These are phyloP conservation scores for Pseudogymnoascus destructans DNA, from an alignment of 2,329 filamentous ascomycete species.

Conservation along the genomic window DNA sequence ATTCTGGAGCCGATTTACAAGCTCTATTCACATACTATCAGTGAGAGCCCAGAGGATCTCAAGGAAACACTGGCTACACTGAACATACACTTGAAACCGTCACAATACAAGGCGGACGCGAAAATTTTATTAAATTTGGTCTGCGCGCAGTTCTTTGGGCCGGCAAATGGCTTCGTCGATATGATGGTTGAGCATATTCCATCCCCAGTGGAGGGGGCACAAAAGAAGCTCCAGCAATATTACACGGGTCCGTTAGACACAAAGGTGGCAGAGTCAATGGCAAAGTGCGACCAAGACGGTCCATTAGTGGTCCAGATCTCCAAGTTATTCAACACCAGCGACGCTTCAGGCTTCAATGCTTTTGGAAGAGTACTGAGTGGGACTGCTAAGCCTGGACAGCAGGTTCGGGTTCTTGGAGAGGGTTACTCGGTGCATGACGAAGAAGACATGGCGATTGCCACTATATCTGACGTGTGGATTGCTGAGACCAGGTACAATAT, in stretches of 20 bases:
- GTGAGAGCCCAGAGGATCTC: constrained; percentile 74
- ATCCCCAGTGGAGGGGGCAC: constrained; percentile 67
- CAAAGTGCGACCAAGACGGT: constrained; percentile 73
- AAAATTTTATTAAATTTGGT: constrained; percentile 79
- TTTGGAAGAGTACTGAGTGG: constrained; percentile 90
- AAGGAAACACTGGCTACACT: constrained; percentile 65
- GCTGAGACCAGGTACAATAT: constrained; percentile 89
- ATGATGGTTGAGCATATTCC: constrained; percentile 88
- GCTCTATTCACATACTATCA: constrained; percentile 87
- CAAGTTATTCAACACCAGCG: constrained; percentile 80
- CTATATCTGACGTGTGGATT: constrained; percentile 76
- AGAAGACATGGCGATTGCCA: constrained; percentile 87
- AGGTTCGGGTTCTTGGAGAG: constrained; percentile 85
- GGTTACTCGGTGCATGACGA: constrained; percentile 94
- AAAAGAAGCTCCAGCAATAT: constrained; percentile 66
- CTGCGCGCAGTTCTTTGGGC: constrained; percentile 90
- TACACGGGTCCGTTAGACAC: constrained; percentile 86
- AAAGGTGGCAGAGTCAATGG: constrained; percentile 68
- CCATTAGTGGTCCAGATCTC: constrained; percentile 85
- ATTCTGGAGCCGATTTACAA: constrained; percentile 96
- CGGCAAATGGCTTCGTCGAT: constrained; percentile 81
- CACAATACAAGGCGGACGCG: constrained; percentile 81
- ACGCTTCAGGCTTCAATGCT: constrained; percentile 83
- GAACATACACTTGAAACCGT: constrained; percentile 79
- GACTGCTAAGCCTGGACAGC: constrained; percentile 65